Evolutionary conservation across 257 asterid genomes (phyloP).

Genomic region (Rhazya stricta): DNA sequence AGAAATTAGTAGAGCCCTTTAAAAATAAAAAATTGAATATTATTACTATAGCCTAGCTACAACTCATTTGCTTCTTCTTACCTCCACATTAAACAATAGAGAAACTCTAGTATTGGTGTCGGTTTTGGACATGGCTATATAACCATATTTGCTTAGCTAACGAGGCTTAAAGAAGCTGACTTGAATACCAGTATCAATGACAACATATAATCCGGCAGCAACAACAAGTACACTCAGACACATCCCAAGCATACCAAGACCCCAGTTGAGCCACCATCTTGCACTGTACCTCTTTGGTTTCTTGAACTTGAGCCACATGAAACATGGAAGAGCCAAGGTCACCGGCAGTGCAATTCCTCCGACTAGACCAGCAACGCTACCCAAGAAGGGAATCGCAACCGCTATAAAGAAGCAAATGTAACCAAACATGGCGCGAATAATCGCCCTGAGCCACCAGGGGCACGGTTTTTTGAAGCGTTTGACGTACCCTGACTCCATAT

Average conservation of each 20-base stretch:
- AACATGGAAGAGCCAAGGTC: constrained; percentile 71
- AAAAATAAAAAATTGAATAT: background rate
- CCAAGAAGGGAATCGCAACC: constrained; percentile 74
- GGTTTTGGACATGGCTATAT: background rate
- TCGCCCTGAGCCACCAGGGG: constrained; percentile 76
- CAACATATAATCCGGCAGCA: constrained; percentile 63
- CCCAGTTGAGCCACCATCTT: constrained; percentile 73
- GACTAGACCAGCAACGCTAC: constrained; percentile 67
- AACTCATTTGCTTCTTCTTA: background rate
- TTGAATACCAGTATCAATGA: constrained; percentile 59
- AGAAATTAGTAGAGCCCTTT: background rate
- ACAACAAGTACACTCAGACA: constrained; percentile 41
- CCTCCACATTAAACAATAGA: background rate
- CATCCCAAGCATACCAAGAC: constrained; percentile 59
- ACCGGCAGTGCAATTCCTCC: constrained; percentile 81
- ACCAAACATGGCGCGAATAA: constrained; percentile 51
- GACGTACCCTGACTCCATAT: constrained; percentile 62
- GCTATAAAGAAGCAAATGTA: constrained; percentile 60
- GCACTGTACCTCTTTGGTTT: constrained; percentile 51
- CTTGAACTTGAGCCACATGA: constrained; percentile 84
- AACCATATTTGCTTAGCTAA: background rate
- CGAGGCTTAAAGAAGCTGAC: constrained; percentile 67
- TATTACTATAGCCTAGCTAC: background rate
- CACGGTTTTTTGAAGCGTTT: constrained; percentile 55
- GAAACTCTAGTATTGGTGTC: background rate